phyloP scores from a whole-genome alignment of 768 basidiomycete species.

The Russula emetica region DNA sequence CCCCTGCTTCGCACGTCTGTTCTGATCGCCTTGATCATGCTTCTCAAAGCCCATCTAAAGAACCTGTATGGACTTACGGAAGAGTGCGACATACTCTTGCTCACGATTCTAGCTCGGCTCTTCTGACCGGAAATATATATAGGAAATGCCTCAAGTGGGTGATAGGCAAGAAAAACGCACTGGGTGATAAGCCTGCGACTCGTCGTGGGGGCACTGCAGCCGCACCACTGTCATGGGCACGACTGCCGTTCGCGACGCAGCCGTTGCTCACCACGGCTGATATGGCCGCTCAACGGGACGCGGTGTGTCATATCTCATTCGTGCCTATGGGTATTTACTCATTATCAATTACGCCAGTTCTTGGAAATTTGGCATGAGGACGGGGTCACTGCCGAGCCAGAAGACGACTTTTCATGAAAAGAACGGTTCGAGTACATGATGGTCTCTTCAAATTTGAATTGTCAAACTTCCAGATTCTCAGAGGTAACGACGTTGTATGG shows the following conservation, averaged over 20 bases:
- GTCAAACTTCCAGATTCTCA: background rate
- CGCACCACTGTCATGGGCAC: slow-evolving; percentile 63
- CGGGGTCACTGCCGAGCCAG: slow-evolving; percentile 62
- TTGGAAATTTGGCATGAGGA: slow-evolving; percentile 80
- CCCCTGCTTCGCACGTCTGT: slow-evolving; percentile 62
- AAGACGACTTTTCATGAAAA: slow-evolving; percentile 31
- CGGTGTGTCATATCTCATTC: slow-evolving; percentile 41
- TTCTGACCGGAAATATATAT: slow-evolving; percentile 3
- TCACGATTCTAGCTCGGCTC: background rate
- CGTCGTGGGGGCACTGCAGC: slow-evolving; percentile 59
- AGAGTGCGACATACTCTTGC: slow-evolving; percentile 63
- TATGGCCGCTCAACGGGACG: slow-evolving; percentile 53
- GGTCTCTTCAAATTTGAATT: background rate
- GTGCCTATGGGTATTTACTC: background rate
- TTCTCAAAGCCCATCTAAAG: slow-evolving; percentile 85
- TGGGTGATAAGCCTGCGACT: slow-evolving; percentile 77
- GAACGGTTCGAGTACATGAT: background rate
- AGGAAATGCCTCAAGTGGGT: slow-evolving; percentile 92
- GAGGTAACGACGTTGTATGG: slow-evolving; percentile 11
- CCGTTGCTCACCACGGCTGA: slow-evolving; percentile 63
- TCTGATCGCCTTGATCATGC: slow-evolving; percentile 77
- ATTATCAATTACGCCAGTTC: slow-evolving; percentile 44
- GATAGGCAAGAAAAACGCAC: slow-evolving; percentile 81
- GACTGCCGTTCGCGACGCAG: slow-evolving; percentile 60
- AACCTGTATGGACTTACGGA: slow-evolving; percentile 79